Evolutionary conservation across 495 filamentous ascomycete genomes (phyloP), one percentile per base, ranked within the genome.

Genomic region (Niebla homalea): DNA sequence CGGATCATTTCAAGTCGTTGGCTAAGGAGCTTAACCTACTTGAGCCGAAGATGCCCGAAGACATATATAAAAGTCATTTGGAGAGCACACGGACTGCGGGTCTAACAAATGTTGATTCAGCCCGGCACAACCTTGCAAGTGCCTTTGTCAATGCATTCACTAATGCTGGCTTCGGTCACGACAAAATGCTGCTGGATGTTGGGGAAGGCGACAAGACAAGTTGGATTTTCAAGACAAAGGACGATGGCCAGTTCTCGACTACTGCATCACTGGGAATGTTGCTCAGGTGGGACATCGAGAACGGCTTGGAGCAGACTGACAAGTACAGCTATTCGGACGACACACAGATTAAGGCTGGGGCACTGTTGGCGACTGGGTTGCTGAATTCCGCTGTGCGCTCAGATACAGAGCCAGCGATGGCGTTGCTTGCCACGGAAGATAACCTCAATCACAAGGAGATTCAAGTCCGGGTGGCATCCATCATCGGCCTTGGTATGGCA

Each of bases 191-290:
- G 89, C 74, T 97, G 36, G 81, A 85, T 23, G 71, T 77, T 32
- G 73, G 68, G 42, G 74, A 70, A 41, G 72, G 78, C 43, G 80
- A 87, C 53, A 89, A 92, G 70, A 80, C 83, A 36, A 83, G 81
- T 53, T 99, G 93, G 93, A 85, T 97, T 3, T 97, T 88, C 85
- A 99, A 97, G 70, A 97, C 93, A 11, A 97, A 97, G 67, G 89
- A 95, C 35, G 89, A 95, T 56, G 89, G 89, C 56, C 93, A 93
- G 90, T 76, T 94, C 66, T 95, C 90, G 18, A 95, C 90, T 4
- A 84, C 90, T 15, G 92, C 92, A 7, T 97, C 92, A 2, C 66
- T 94, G 49, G 92, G 92, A 50, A 87, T 89, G 64, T 70, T 99
- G 21, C 68, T 92, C 48, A 79, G 89, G 59, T 90, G 92, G 80